These are phyloP conservation scores for Meripilus lineatus DNA, from an alignment of 1,284 basidiomycete species.

Conservation along the genomic window DNA sequence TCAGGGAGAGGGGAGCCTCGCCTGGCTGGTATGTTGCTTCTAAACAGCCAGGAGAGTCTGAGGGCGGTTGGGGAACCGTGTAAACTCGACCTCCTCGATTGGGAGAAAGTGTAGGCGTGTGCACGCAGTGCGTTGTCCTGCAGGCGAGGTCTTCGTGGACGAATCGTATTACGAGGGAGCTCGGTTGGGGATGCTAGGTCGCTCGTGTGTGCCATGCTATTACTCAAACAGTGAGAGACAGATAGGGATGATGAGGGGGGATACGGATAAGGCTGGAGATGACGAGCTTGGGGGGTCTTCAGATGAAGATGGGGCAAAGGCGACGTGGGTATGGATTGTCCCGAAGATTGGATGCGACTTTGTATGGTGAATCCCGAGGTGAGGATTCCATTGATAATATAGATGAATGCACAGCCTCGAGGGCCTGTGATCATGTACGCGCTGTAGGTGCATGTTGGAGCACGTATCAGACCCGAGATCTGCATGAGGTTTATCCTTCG, in stretches of 20 bases:
- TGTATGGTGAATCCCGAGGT: too few species aligned
- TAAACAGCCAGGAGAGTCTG: slow-evolving; percentile 61
- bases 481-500: too few species aligned
- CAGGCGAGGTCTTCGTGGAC: slow-evolving; percentile 8
- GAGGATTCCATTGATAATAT: too few species aligned
- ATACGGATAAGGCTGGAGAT: too few species aligned
- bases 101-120: slow-evolving; percentile 16
- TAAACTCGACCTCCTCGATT: slow-evolving; percentile 16
- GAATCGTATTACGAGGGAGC: slow-evolving; percentile 2
- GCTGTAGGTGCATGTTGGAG: too few species aligned
- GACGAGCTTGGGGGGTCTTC: too few species aligned
- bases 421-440: too few species aligned
- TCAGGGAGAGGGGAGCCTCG: slow-evolving; percentile 53
- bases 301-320: too few species aligned
- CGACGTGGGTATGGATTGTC: too few species aligned
- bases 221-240: background rate
- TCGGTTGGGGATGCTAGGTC: background rate
- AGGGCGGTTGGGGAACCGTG: slow-evolving; percentile 17
- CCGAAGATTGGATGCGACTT: too few species aligned
- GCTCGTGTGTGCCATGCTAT: slow-evolving; percentile 8
- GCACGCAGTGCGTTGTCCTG: slow-evolving; percentile 11
- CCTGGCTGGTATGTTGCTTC: slow-evolving; percentile 63
- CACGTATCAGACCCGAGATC: too few species aligned
- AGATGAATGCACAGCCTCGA: too few species aligned
- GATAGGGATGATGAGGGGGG: background rate